phyloP scores from a whole-genome alignment of 2,329 filamentous ascomycete species.

The Teratosphaeriaceae sp. region DNA sequence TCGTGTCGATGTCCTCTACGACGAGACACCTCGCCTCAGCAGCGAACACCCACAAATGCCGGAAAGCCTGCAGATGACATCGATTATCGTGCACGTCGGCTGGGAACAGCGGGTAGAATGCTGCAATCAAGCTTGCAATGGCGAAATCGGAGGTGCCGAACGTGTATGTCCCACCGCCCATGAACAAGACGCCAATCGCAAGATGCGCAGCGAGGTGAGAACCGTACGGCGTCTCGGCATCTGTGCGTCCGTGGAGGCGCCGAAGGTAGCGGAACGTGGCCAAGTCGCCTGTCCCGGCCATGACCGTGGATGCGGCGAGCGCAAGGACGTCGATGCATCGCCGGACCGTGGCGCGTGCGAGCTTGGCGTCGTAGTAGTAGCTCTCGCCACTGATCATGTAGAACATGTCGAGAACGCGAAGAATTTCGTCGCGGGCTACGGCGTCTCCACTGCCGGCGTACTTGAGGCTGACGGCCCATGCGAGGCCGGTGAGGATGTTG shows the following conservation, averaged over 20 bases:
- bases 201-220: slow-evolving; percentile 90
- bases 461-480: slow-evolving; percentile 55
- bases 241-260: slow-evolving; percentile 78
- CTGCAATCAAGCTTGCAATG: slow-evolving; percentile 75
- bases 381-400: slow-evolving; percentile 21
- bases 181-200: slow-evolving; percentile 82
- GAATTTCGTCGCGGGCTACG: slow-evolving; percentile 69
- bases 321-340: slow-evolving; percentile 89
- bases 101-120: slow-evolving; percentile 93
- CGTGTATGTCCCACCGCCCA: slow-evolving; percentile 87
- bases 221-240: slow-evolving; percentile 80
- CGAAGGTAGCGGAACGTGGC: slow-evolving; percentile 77
- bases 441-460: slow-evolving; percentile 48
- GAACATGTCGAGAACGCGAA: slow-evolving; percentile 66
- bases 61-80: slow-evolving; percentile 89
- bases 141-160: slow-evolving; percentile 85
- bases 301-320: slow-evolving; percentile 76
- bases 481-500: slow-evolving; percentile 83
- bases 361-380: slow-evolving; percentile 68
- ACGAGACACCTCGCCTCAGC: slow-evolving; percentile 85
- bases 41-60: slow-evolving; percentile 94
- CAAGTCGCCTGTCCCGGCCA: slow-evolving; percentile 93
- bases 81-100: slow-evolving; percentile 86
- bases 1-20: slow-evolving; percentile 77
- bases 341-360: slow-evolving; percentile 73